Percentiles rank a stretch among this genome's conserved stretches.
Evolutionary conservation across 768 basidiomycete genomes (phyloP).

Genomic region (Auricularia heimuer): DNA sequence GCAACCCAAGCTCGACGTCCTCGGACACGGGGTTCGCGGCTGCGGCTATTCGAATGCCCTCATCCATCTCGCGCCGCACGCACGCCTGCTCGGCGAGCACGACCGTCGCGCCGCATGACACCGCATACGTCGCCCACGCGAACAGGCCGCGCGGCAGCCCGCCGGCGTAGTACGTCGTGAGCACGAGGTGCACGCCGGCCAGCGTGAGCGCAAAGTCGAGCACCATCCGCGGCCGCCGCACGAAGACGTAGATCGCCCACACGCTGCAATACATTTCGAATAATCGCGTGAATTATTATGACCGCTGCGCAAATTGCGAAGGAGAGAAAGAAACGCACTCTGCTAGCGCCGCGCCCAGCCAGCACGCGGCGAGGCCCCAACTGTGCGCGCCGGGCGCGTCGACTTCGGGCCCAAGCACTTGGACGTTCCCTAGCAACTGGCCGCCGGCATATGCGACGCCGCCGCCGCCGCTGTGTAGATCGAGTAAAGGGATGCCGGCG

Average conservation of each 20-base stretch:
- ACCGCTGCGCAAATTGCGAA: background rate
- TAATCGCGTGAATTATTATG: no score
- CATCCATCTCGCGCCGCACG: slow-evolving; percentile 80
- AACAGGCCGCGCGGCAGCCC: slow-evolving; percentile 81
- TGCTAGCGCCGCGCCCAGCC: slow-evolving; percentile 70
- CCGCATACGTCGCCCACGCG: slow-evolving; percentile 79
- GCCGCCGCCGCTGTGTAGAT: slow-evolving; percentile 27
- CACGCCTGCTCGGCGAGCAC: slow-evolving; percentile 86
- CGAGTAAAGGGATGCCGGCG: slow-evolving; percentile 46
- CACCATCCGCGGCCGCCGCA: slow-evolving; percentile 87
- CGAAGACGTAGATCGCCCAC: slow-evolving; percentile 75
- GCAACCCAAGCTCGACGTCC: slow-evolving; percentile 3
- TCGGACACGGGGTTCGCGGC: background rate
- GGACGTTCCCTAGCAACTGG: slow-evolving; percentile 45
- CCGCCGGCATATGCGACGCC: slow-evolving; percentile 76
- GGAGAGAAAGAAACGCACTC: slow-evolving; percentile 53
- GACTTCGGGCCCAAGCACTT: slow-evolving; percentile 33
- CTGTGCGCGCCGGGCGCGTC: slow-evolving; percentile 28
- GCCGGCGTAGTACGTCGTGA: slow-evolving; percentile 87
- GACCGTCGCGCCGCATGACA: slow-evolving; percentile 63
- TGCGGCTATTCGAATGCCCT: slow-evolving; percentile 44
- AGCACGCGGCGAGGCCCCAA: slow-evolving; percentile 79
- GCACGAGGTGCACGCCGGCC: slow-evolving; percentile 80
- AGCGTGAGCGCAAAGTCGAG: slow-evolving; percentile 92
- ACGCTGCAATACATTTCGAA: slow-evolving; percentile 30